Evolutionary conservation across 345 rosid genomes (phyloP), one percentile per base, ranked within the genome.

Genomic region (Syzygium aqueum): DNA sequence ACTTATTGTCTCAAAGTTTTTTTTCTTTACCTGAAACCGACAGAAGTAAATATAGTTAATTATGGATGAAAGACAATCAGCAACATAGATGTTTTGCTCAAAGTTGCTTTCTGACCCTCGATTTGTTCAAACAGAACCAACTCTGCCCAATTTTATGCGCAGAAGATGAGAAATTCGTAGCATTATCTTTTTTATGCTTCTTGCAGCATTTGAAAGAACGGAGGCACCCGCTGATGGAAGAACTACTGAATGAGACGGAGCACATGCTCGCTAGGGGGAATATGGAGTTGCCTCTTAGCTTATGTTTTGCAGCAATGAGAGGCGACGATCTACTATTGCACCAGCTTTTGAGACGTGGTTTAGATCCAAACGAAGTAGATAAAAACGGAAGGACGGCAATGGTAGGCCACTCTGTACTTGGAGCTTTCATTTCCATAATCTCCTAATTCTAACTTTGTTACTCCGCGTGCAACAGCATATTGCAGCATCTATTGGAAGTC

Each of bases 301-400:
- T 95, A 27, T 94, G 95, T 89, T 94, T 95, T 86, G 98, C 99
- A 6, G 95, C 98, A n/a, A 88, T 83, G 49, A 94, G 98, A 92
- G 96, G 95, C 57, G 98, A 97, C 67, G 98, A 95, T 88, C 91
- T 93, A 19, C 85, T 97, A 89, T 87, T 97, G 88, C 95, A 92
- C 51, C 97, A 94, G 89, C 82, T 97, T 92, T 95, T 97, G 77
- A 92, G 86, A 88, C 94, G 94, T 16, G 95, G 97, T 63, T 90
- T 93, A 19, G 95, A 90, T 89, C 95, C 98, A 83, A 92, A 94
- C 57, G 98, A 97, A 88, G 65, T 57, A 53, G 98, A 97, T 85
- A 90, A 87, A 46, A 89, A 90, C 30, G 95, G 95, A 2, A 86
- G 98, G 87, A 94, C 98, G 15, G 97, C 97, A 0, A 49, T 96